Evolutionary conservation across 805 yeast species (phyloP), one percentile per base, ranked within the genome.

Genomic region (Spathaspora gorwiae): DNA sequence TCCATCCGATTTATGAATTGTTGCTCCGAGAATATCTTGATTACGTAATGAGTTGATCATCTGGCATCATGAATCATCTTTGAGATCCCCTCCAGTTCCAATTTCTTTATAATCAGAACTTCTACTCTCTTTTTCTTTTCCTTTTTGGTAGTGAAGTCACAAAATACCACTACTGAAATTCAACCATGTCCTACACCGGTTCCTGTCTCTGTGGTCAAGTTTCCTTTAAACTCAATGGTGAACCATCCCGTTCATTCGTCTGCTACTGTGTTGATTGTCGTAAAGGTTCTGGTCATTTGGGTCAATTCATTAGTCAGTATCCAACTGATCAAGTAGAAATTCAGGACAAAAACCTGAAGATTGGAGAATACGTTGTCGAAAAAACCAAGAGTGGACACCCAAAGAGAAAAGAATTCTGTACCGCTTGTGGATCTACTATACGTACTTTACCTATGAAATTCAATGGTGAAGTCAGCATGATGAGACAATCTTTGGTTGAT

Each of bases 201-300:
- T 32, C 45, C 13, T 48, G 52, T 37, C 30, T 43, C 32, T 48
- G 52, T 32, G 52, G 50, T 19, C 36, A 45, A 11, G 42, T 46
- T 19, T 15, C 27, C 15, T 24, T 43, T 14, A 30, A 27, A 2
- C 35, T 43, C 31, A 36, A 2, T 7, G 44, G 47, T 27, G 45
- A 40, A n/a, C 50, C 52, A 30, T 26, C 32, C 7, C 35, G 24
- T 27, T 38, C 41, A 13, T 26, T 46, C 10, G 36, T 42, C 5
- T 48, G 52, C 29, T 48, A 46, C 39, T 48, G 52, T 32, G 9
- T 35, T 2, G 52, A 48, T 27, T 48, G 52, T 30, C 44, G 52
- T 24, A 48, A 48, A 44, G 52, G 52, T 8, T 42, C 52, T 12
- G 52, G 52, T 19, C 43, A 45, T 27, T 39, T 48, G 24, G 52